Base-by-base conservation (phyloP, 2,329 filamentous ascomycete species). In the Coleophoma eucalyptorum region DNA sequence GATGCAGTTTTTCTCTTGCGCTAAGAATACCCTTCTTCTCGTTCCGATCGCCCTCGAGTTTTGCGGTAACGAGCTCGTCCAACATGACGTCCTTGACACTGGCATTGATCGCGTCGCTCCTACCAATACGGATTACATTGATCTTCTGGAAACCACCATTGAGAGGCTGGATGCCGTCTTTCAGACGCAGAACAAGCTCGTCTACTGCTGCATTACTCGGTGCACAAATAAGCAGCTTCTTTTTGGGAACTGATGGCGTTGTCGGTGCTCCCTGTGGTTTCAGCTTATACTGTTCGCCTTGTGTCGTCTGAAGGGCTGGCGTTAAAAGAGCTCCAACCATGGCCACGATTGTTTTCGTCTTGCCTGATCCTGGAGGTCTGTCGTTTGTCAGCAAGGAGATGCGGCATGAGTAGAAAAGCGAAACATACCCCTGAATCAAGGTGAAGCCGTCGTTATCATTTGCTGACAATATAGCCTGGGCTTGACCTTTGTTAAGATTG, bases 131-230 rank as follows among this genome's bases (percentile, higher is more conserved):
- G 50, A 99, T 80, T 18, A 99, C 89, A 44, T 90, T 91, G 63
- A 97, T 80, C 57, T 89, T 88, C 58, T 89, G 85, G 12, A 76
- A 75, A 26, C 83, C 78, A 1, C 94, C 93, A 41, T 79, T 81
- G 52, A 81, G 77, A 1, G 90, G 92, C 63, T 86, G 93, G 48
- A 99, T 80, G 4, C 94, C 94, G 48, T 83, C 76, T 70, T 96
- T 97, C 63, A 99, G 80, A 72, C 94, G 87, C 67, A 97, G 84
- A 16, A 99, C 94, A 55, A 99, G 68, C 68, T 99, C 94, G 66
- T 99, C 94, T 5, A 99, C 94, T 32, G 94, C 94, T 6, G 94
- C 94, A 68, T 99, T 99, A 77, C 92, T 97, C 13, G 94, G 94
- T n/a, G 94, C 94, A 65, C 94, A 99, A 20, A 99, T 90, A 21